A percentile compares a stretch with the other conserved stretches of the same genome.
phyloP scores from a whole-genome alignment of 2,329 filamentous ascomycete genomes.

The Pseudomassariella vexata region DNA sequence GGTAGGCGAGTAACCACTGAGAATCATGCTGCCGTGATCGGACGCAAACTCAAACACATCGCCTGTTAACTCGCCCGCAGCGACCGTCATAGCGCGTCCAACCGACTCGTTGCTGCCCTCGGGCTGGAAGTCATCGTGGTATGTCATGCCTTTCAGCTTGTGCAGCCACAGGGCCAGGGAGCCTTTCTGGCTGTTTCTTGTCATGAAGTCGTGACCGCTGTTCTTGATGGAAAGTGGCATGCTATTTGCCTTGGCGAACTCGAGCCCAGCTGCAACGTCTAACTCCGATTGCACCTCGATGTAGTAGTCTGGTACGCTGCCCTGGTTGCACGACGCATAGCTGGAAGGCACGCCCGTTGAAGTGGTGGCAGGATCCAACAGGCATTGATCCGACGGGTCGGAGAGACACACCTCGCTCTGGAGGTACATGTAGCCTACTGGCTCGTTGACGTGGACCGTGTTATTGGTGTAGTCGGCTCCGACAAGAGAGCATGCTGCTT shows the following conservation, averaged over 20 bases:
- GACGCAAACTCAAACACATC: constrained; percentile 20
- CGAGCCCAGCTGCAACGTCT: constrained; percentile 14
- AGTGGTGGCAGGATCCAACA: constrained; percentile 16
- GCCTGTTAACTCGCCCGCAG: constrained; percentile 21
- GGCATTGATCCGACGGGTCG: constrained; percentile 19
- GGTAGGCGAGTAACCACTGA: constrained; percentile 17
- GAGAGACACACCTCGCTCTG: constrained; percentile 21
- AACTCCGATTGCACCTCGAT: constrained; percentile 13
- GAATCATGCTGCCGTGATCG: constrained; percentile 16
- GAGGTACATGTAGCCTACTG: constrained; percentile 19
- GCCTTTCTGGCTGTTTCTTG: constrained; percentile 22
- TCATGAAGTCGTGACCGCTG: constrained; percentile 27
- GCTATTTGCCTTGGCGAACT: constrained; percentile 15
- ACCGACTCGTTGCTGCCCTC: constrained; percentile 12
- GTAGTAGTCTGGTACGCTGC: constrained; percentile 17
- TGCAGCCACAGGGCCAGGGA: constrained; percentile 24
- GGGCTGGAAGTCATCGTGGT: constrained; percentile 14
- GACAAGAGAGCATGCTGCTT: constrained; percentile 14
- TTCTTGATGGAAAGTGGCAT: constrained; percentile 25
- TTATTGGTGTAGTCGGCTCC: constrained; percentile 19
- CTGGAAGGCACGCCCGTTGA: constrained; percentile 12
- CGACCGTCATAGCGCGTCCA: constrained; percentile 19
- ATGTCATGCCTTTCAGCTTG: constrained; percentile 16
- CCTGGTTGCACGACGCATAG: constrained; percentile 18
- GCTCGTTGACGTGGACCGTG: constrained; percentile 13